These are phyloP conservation scores for Bombardia bombarda DNA, from an alignment of 495 filamentous ascomycete species.

Conservation along the genomic window DNA sequence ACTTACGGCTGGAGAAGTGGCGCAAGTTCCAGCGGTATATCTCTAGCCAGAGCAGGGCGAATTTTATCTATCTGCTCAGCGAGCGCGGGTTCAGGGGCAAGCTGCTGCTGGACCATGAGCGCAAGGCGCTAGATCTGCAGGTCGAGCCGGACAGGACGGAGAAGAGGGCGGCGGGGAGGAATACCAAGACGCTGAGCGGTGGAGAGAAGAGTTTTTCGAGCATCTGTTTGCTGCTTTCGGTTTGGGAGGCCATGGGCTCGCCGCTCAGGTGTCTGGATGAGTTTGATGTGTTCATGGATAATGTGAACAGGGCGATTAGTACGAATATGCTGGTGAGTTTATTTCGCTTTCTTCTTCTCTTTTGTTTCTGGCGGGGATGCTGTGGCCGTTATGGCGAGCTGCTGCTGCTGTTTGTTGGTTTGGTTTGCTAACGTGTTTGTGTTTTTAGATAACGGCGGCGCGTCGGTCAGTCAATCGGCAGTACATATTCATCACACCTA, in stretches of 20 bases:
- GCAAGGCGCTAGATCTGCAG: conserved; percentile 65
- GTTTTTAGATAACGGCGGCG: conserved; percentile 66
- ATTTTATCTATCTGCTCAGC: conserved; percentile 80
- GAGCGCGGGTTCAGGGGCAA: conserved; percentile 83
- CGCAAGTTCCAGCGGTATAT: conserved; percentile 73
- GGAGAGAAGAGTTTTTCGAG: conserved; percentile 98
- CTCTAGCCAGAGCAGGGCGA: conserved; percentile 69
- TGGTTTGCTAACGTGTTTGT: too few relatives aligned
- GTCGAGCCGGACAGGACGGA: conserved; percentile 75
- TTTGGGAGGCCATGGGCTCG: conserved; percentile 98
- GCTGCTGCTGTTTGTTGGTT: too few relatives aligned
- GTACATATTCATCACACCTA: conserved; percentile 94
- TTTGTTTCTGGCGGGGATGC: too few relatives aligned
- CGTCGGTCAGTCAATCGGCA: conserved; percentile 79
- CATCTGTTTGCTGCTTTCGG: conserved; percentile 80
- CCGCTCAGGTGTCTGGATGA: conserved; percentile 94
- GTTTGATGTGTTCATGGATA: conserved; percentile 99
- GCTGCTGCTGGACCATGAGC: conserved; percentile 66
- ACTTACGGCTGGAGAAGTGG: conserved; percentile 68
- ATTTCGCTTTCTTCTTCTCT: not conserved
- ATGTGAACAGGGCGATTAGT: conserved; percentile 85
- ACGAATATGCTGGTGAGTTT: conserved; percentile 84
- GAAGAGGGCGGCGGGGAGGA: conserved; percentile 56
- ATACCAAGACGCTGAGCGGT: conserved; percentile 85
- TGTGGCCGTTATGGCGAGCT: not conserved